Percentiles rank a stretch among this genome's conserved stretches.
These are phyloP conservation scores for Schoenoplectus tabernaemontani DNA, from an alignment of 202 grass and related monocot genomes.

Conservation along the genomic window DNA sequence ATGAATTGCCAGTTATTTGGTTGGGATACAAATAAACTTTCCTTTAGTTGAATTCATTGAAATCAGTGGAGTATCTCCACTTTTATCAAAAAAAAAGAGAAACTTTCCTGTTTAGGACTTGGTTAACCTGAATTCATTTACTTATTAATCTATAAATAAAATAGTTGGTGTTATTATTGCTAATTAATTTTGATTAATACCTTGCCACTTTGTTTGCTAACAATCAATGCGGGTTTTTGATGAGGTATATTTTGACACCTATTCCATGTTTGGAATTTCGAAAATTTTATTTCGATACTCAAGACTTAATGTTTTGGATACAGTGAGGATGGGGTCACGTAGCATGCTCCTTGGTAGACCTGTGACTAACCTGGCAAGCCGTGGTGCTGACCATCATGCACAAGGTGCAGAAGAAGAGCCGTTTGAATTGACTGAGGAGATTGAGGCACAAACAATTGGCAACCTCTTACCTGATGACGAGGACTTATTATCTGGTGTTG, in stretches of 20 bases:
- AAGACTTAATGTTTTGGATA: background rate
- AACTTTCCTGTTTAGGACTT: background rate
- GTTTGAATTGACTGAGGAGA: conserved; percentile 64
- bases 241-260: background rate
- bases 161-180: background rate
- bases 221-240: background rate
- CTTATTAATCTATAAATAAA: background rate
- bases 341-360: conserved; percentile 34
- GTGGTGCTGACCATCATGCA: conserved; percentile 6
- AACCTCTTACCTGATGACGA: conserved; percentile 90
- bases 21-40: too few species aligned
- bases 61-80: too few species aligned
- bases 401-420: conserved; percentile 51
- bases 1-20: background rate
- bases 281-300: background rate
- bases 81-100: too few species aligned
- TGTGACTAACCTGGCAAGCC: conserved; percentile 14
- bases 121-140: background rate
- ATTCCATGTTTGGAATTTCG: background rate
- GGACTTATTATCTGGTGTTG: conserved; percentile 72
- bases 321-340: conserved; percentile 61
- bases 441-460: conserved; percentile 81
- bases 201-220: background rate
- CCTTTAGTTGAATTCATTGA: too few species aligned
- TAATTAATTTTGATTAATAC: background rate